Percentiles rank a stretch among this genome's conserved stretches.
Conservation (phyloP, 768 basidiomycete species). For the Trametes elegans region DNA sequence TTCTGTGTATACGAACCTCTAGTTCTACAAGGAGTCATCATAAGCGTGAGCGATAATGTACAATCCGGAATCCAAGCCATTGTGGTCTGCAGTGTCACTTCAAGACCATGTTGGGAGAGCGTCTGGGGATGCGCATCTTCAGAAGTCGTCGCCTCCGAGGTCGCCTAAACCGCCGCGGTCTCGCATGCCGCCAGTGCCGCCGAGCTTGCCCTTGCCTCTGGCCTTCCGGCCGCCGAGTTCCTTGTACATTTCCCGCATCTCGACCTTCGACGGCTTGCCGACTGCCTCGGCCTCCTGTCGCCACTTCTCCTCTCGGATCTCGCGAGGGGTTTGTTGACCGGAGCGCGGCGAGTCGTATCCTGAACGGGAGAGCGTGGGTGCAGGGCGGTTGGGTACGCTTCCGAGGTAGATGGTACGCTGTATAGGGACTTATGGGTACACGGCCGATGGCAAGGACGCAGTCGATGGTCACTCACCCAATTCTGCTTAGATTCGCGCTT, state of each 20-base stretch:
- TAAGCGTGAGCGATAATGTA: neutral
- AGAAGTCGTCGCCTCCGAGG: slow-evolving; percentile 28
- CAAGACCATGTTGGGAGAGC: neutral
- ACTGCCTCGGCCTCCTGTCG: slow-evolving; percentile 48
- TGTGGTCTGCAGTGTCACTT: neutral
- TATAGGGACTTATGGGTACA: neutral
- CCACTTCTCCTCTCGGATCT: slow-evolving; percentile 79
- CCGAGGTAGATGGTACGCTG: slow-evolving; percentile 53
- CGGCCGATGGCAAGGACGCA: neutral
- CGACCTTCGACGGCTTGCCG: slow-evolving; percentile 66
- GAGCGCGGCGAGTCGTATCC: slow-evolving; percentile 40
- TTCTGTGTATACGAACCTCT: no score
- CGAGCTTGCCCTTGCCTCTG: slow-evolving; percentile 71
- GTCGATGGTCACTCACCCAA: slow-evolving; percentile 53
- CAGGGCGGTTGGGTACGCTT: slow-evolving; percentile 39
- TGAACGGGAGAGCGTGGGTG: slow-evolving; percentile 38
- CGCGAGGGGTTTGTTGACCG: slow-evolving; percentile 77
- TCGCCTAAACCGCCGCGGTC: slow-evolving; percentile 80
- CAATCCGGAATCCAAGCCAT: slow-evolving; percentile 5
- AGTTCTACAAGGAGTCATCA: slow-evolving; percentile 3
- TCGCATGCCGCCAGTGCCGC: slow-evolving; percentile 53
- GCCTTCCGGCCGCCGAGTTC: slow-evolving; percentile 84
- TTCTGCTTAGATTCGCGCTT: slow-evolving; percentile 92
- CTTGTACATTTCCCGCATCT: slow-evolving; percentile 92
- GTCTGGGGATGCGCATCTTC: neutral